Conservation (phyloP, 2,329 filamentous ascomycete genomes). For the Hymenoscyphus occultus region DNA sequence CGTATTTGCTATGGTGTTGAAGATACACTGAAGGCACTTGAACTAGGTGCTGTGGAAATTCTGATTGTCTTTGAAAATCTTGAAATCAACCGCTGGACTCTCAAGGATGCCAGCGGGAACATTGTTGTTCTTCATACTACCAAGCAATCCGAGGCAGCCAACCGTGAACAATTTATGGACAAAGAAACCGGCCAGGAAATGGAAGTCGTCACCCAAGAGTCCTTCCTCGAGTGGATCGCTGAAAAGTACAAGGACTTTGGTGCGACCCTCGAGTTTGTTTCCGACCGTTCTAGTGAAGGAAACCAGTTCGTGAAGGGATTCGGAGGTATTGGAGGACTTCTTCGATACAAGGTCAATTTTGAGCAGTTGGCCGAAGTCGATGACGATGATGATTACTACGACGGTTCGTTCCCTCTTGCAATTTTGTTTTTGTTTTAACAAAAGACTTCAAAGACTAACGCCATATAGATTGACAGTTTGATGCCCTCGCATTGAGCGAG, state of each 20-base stretch:
- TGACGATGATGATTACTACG: constrained; percentile 92
- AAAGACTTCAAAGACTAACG: constrained; percentile 4
- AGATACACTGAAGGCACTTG: constrained; percentile 93
- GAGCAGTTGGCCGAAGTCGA: constrained; percentile 92
- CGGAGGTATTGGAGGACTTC: constrained; percentile 93
- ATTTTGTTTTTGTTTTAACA: constrained; percentile 14
- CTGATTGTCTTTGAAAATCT: constrained; percentile 97
- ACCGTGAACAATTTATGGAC: constrained; percentile 87
- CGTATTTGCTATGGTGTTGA: constrained; percentile 98
- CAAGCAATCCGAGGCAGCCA: constrained; percentile 73
- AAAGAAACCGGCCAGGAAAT: constrained; percentile 96
- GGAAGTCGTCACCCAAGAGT: constrained; percentile 82
- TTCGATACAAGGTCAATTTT: constrained; percentile 99
- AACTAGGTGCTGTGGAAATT: constrained; percentile 90
- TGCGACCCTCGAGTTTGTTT: constrained; percentile 93
- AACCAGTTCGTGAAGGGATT: constrained; percentile 99
- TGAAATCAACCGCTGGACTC: constrained; percentile 85
- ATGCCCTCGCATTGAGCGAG: constrained; percentile 85
- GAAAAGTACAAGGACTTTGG: constrained; percentile 99
- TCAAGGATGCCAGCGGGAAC: constrained; percentile 73
- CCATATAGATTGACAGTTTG: constrained; percentile 76
- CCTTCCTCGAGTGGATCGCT: constrained; percentile 99
- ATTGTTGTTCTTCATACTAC: constrained; percentile 82
- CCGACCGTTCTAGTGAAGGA: constrained; percentile 93
- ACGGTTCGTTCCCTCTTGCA: constrained; percentile 46